Evolutionary conservation across 805 yeast genomes (phyloP), one percentile per base, ranked within the genome.

Genomic region (Suhomyces faveliae): DNA sequence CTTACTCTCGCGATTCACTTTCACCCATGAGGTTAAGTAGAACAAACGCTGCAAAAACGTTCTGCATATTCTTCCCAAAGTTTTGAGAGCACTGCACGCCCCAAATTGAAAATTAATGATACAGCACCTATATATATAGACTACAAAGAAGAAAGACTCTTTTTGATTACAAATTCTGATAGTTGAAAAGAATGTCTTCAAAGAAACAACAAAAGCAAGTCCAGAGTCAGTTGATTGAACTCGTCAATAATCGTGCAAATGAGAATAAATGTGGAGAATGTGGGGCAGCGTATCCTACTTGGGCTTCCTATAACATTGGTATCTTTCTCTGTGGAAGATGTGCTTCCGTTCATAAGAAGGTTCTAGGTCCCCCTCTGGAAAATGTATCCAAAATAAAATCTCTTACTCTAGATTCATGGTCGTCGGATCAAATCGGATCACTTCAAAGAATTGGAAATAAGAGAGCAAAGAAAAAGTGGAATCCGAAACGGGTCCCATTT

Each of bases 241-340:
- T 87, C 49, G 74, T 87, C 54, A 85, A 85, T 59, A 60, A 71
- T 38, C 70, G 79, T 10, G 80, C 66, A 13, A 88, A 87, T 61
- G 68, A 71, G 42, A 87, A 86, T 63, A 79, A 74, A 60, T 88
- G 96, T 64, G 95, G 90, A 30, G 96, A 88, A 61, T 88, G 96
- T 67, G 79, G 80, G 2, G 68, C 81, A 4, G 61, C 78, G 3
- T 83, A 77, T 63, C 94, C 96, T 7, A 87, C 86, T 56, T 73
- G 76, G 76, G 77, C 76, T 2, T 69, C 74, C 33, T 64, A 58
- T 48, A 70, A 62, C 51, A 51, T 87, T 38, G 96, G 95, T 22
- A 68, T 87, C 4, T 83, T 89, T 50, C 70, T 89, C 13, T 89
- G 96, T 70, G 94, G 94, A 12, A 71, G 94, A 54, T 89, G 96